Evolutionary conservation across 257 asterid species (phyloP).

Genomic region (Galeopsis tetrahit): DNA sequence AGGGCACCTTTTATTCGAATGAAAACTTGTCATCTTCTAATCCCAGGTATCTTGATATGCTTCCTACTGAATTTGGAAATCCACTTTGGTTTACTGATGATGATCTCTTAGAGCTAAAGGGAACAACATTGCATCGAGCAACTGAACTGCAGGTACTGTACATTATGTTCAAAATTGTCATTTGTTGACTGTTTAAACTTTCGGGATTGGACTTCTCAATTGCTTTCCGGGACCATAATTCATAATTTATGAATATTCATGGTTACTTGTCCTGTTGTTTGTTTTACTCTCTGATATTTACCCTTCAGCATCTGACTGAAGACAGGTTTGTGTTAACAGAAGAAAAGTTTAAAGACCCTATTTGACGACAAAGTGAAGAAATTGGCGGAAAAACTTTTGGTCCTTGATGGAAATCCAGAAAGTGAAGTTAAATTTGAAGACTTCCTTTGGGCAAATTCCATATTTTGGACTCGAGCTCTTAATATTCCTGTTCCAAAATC

Average conservation of each 20-base stretch:
- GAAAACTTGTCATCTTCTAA: slow-evolving; percentile 7
- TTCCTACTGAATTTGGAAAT: slow-evolving; percentile 80
- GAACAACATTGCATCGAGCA: slow-evolving; percentile 82
- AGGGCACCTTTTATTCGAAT: slow-evolving; percentile 11
- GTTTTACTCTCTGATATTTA: slow-evolving; percentile 38
- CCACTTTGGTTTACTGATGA: slow-evolving; percentile 91
- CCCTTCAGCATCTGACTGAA: slow-evolving; percentile 48
- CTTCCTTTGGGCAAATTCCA: slow-evolving; percentile 98
- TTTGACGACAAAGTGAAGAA: slow-evolving; percentile 82
- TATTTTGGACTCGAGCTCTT: slow-evolving; percentile 96
- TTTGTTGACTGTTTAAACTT: background rate
- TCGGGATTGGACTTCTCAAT: slow-evolving; percentile 2
- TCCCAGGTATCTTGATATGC: slow-evolving; percentile 87
- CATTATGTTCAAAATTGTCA: slow-evolving; percentile 12
- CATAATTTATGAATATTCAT: background rate
- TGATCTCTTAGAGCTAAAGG: slow-evolving; percentile 86
- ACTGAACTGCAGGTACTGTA: slow-evolving; percentile 73
- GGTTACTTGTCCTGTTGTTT: slow-evolving; percentile 9
- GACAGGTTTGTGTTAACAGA: slow-evolving; percentile 73
- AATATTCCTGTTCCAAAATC: slow-evolving; percentile 80
- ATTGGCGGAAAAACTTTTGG: slow-evolving; percentile 72
- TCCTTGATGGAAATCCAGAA: slow-evolving; percentile 59
- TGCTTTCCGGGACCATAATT: background rate
- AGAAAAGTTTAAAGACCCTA: slow-evolving; percentile 65
- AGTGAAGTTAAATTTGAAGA: slow-evolving; percentile 81